Conservation (phyloP, 2,329 filamentous ascomycete species). For the Trichoderma atroviride region DNA sequence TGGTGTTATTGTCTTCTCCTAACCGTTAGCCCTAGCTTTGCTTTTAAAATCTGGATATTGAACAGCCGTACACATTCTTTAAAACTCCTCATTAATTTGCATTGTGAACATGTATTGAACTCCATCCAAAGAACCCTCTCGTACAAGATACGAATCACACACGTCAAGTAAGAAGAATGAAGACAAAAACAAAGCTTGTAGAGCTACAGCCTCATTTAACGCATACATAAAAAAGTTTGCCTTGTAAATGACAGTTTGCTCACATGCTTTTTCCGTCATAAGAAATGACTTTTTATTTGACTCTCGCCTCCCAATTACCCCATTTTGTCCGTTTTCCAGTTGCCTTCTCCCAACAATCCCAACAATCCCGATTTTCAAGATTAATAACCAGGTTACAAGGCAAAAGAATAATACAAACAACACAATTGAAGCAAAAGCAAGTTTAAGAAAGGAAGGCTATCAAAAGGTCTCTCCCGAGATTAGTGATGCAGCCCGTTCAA, state of each 20-base stretch:
- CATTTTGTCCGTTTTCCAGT: not conserved
- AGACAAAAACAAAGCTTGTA: too few species aligned
- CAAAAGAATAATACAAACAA: not conserved
- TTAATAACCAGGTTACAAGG: not conserved
- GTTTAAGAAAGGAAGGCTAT: not conserved
- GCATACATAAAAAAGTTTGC: not conserved
- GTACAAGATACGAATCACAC: slow-evolving; percentile 3
- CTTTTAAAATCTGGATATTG: not conserved
- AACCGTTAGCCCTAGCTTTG: not conserved
- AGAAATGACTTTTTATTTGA: not conserved
- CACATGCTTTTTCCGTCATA: not conserved
- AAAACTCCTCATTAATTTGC: not conserved
- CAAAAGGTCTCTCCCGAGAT: not conserved
- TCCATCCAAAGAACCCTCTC: not conserved
- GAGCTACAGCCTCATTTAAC: not conserved
- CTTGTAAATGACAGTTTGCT: not conserved
- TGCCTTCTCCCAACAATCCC: not conserved
- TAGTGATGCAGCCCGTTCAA: not conserved
- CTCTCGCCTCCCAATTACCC: not conserved
- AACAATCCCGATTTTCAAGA: not conserved
- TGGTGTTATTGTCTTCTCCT: not conserved
- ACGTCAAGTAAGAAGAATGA: too few species aligned
- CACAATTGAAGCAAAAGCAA: not conserved
- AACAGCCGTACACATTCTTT: not conserved
- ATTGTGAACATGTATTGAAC: not conserved